Evolutionary conservation across 106 monocot genomes (phyloP).

Genomic region (Apostasia ramifera): DNA sequence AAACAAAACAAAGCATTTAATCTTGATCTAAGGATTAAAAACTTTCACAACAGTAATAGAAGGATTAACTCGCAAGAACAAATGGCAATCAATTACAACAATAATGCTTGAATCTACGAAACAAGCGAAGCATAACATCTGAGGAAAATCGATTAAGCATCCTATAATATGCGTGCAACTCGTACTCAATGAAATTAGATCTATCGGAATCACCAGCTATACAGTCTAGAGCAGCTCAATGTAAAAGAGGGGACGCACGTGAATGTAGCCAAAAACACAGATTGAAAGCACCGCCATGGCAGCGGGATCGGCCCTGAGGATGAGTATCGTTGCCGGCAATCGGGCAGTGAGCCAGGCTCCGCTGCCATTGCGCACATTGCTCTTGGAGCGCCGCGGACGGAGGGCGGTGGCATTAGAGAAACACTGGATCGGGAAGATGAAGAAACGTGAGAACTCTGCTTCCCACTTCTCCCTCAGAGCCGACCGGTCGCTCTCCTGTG

Average conservation of each 20-base stretch:
- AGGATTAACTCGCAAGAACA: background rate
- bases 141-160: no score
- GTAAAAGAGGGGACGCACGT: constrained; percentile 10
- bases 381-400: constrained; percentile 9
- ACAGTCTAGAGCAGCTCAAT: background rate
- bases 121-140: background rate
- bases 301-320: constrained; percentile 4
- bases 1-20: background rate
- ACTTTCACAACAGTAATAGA: background rate
- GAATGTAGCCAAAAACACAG: constrained; percentile 18
- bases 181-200: no score
- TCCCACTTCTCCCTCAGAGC: constrained; percentile 20
- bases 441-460: constrained; percentile 48
- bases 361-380: background rate
- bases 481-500: no score
- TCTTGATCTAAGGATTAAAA: background rate
- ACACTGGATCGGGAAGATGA: constrained; percentile 13
- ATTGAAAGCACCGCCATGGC: constrained; percentile 22
- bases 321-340: constrained; percentile 15
- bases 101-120: no score
- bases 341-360: constrained; percentile 40
- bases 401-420: background rate
- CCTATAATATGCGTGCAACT: no score
- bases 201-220: background rate
- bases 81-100: background rate